Conservation (phyloP, 1,139 yeast genomes). For the Suhomyces chickasaworum region DNA sequence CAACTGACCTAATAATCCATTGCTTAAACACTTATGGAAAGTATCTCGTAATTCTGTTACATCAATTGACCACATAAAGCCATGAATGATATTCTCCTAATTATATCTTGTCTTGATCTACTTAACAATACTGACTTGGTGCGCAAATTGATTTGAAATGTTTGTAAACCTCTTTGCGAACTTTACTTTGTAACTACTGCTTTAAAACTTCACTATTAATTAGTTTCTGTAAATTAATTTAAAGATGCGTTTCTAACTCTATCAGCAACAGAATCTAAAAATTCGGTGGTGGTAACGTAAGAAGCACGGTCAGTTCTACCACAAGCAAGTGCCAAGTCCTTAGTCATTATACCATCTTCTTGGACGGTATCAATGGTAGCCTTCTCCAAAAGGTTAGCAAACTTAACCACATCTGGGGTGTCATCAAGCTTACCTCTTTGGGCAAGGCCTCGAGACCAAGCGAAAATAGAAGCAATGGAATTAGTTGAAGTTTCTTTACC, state of each 20-base stretch:
- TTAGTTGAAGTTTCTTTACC: constrained; percentile 98
- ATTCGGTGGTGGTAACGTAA: constrained; percentile 89
- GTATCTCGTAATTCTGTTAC: too few species aligned
- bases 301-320: constrained; percentile 80
- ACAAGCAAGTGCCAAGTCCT: constrained; percentile 86
- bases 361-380: constrained; percentile 87
- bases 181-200: neutral
- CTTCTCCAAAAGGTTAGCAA: constrained; percentile 75
- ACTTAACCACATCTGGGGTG: constrained; percentile 80
- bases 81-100: too few species aligned
- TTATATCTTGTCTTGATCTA: too few species aligned
- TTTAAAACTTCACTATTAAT: neutral
- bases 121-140: too few species aligned
- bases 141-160: too few species aligned
- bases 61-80: too few species aligned
- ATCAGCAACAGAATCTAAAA: constrained; percentile 71
- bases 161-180: neutral
- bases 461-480: constrained; percentile 96
- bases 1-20: too few species aligned
- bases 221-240: constrained; percentile 5
- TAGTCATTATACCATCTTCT: constrained; percentile 87
- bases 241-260: constrained; percentile 29
- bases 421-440: constrained; percentile 89
- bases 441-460: constrained; percentile 91
- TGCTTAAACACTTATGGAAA: too few species aligned